A percentile compares a stretch with the other conserved stretches of the same genome.
phyloP scores from a whole-genome alignment of 495 filamentous ascomycete genomes.

The Pyronema omphalodes region DNA sequence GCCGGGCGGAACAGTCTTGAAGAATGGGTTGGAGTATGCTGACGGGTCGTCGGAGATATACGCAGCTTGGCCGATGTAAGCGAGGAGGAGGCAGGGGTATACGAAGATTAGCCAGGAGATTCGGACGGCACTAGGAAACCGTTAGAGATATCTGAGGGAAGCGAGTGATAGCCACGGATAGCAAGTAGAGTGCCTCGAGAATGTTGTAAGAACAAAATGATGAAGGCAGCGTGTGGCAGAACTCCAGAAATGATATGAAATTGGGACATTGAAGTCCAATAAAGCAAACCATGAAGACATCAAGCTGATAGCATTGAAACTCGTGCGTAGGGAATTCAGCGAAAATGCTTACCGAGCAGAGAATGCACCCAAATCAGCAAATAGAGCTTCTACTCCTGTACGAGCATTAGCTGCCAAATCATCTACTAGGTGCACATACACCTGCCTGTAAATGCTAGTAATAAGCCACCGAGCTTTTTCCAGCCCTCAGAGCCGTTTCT shows the following conservation, averaged over 20 bases:
- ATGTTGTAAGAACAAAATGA: too few relatives aligned
- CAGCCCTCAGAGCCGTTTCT: conserved; percentile 45
- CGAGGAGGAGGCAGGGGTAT: conserved; percentile 50
- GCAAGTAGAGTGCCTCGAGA: too few relatives aligned
- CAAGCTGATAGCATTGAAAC: too few relatives aligned
- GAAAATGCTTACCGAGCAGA: conserved; percentile 24
- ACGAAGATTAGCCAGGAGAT: conserved; percentile 44
- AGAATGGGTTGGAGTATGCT: conserved; percentile 45
- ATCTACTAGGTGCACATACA: too few relatives aligned
- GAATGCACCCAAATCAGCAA: conserved; percentile 58
- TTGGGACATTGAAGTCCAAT: too few relatives aligned
- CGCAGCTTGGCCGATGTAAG: conserved; percentile 58
- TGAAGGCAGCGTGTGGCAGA: too few relatives aligned
- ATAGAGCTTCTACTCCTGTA: conserved; percentile 49
- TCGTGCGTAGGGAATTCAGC: not conserved
- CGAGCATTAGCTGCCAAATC: too few relatives aligned
- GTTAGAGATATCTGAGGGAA: too few relatives aligned
- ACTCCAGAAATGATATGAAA: too few relatives aligned
- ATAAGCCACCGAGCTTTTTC: conserved; percentile 47
- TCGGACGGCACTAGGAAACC: conserved; percentile 34
- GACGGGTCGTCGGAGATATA: conserved; percentile 43
- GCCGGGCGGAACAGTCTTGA: conserved; percentile 44
- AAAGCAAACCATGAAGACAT: too few relatives aligned
- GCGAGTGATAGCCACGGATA: too few relatives aligned
- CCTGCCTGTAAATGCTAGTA: conserved; percentile 43